Percentiles rank a stretch among this genome's conserved stretches.
These are phyloP conservation scores for Starmerella sp. DNA, from an alignment of 805 yeast genomes.

Conservation along the genomic window DNA sequence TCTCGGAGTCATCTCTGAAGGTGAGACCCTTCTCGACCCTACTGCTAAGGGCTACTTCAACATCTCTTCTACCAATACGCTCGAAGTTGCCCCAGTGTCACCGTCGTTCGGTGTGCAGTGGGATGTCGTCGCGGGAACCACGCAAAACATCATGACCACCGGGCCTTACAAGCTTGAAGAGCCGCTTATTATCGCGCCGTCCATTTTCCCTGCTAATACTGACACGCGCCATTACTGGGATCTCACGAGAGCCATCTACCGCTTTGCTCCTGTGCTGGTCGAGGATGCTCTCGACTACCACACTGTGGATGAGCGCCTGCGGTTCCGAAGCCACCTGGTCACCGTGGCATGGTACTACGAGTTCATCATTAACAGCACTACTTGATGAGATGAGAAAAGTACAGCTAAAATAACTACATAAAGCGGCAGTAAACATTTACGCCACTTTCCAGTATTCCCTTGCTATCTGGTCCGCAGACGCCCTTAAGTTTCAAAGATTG, in stretches of 20 bases:
- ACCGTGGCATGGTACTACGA: constrained; percentile 27
- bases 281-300: constrained; percentile 36
- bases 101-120: constrained; percentile 38
- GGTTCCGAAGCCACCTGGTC: constrained; percentile 42
- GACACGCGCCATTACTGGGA: constrained; percentile 60
- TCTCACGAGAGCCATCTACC: constrained; percentile 48
- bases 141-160: constrained; percentile 37
- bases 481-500: not conserved
- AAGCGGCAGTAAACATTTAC: too few relatives aligned
- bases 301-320: constrained; percentile 50
- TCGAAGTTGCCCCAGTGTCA: constrained; percentile 46
- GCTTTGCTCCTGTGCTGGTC: constrained; percentile 43
- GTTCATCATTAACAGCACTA: constrained; percentile 22
- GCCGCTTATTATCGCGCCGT: constrained; percentile 39
- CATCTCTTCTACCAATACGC: constrained; percentile 25
- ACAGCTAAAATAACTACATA: not conserved
- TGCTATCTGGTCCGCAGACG: too few relatives aligned
- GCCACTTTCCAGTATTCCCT: too few relatives aligned
- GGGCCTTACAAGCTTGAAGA: constrained; percentile 23
- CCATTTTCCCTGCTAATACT: constrained; percentile 57
- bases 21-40: constrained; percentile 27
- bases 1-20: constrained; percentile 36
- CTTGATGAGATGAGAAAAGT: not conserved
- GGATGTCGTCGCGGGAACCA: constrained; percentile 50
- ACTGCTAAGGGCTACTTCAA: constrained; percentile 34